A percentile compares a stretch with the other conserved stretches of the same genome.
These are phyloP conservation scores for Agroathelia rolfsii DNA, from an alignment of 1,284 basidiomycete genomes.

Conservation along the genomic window DNA sequence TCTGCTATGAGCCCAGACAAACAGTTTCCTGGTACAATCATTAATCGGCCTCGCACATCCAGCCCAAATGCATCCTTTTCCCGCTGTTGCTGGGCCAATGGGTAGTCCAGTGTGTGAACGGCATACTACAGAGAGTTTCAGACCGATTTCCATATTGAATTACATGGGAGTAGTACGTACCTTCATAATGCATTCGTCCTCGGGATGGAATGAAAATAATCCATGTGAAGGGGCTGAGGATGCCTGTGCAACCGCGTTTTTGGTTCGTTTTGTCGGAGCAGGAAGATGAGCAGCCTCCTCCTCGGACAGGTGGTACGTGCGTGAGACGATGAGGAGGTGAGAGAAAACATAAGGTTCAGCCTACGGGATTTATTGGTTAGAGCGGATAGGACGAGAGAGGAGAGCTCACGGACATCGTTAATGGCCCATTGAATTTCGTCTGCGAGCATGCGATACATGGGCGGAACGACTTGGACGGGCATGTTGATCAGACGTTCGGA, in stretches of 20 bases:
- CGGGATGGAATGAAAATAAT: conserved; percentile 74
- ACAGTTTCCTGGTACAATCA: conserved; percentile 64
- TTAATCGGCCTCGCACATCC: conserved; percentile 67
- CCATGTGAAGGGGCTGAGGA: conserved; percentile 30
- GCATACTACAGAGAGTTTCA: conserved; percentile 60
- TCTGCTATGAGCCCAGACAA: no score
- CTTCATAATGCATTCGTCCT: conserved; percentile 69
- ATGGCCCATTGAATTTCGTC: conserved; percentile 70
- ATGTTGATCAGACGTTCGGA: conserved; percentile 87
- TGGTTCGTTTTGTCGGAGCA: conserved; percentile 31
- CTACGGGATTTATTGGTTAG: conserved; percentile 24
- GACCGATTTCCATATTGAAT: conserved; percentile 1
- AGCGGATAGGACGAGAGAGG: conserved; percentile 2
- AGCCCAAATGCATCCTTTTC: conserved; percentile 73
- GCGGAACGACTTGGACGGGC: conserved; percentile 83
- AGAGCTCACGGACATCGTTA: conserved; percentile 39
- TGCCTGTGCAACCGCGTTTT: conserved; percentile 16
- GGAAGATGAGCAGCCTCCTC: conserved; percentile 27
- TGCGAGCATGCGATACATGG: conserved; percentile 80
- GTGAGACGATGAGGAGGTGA: conserved; percentile 65
- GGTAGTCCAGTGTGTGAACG: conserved; percentile 51
- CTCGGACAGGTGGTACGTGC: conserved; percentile 56
- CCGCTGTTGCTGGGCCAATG: conserved; percentile 53
- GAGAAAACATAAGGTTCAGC: conserved; percentile 60
- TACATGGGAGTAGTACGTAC: conserved; percentile 27